Evolutionary conservation across 805 yeast species (phyloP).

Genomic region (Candida verbasci): DNA sequence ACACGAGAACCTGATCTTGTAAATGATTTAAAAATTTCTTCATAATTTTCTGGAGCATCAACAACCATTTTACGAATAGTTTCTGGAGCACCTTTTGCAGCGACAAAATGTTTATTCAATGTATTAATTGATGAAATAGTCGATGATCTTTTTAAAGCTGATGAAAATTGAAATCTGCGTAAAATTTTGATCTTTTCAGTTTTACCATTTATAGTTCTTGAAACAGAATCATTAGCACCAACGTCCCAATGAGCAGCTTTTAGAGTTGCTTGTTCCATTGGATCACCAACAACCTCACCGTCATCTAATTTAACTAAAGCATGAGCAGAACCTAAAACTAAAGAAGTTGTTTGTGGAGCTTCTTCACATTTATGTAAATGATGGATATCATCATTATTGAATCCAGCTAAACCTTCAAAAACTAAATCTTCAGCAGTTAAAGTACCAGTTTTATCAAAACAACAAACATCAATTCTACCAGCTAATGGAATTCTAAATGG

Average conservation of each 20-base stretch:
- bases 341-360: slow-evolving; percentile 65
- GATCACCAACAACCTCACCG: slow-evolving; percentile 98
- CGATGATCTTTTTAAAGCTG: slow-evolving; percentile 93
- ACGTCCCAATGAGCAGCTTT: slow-evolving; percentile 84
- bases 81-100: slow-evolving; percentile 98
- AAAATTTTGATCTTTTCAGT: slow-evolving; percentile 59
- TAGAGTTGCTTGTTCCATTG: slow-evolving; percentile 97
- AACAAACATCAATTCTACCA: slow-evolving; percentile 96
- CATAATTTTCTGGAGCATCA: slow-evolving; percentile 73
- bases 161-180: slow-evolving; percentile 95
- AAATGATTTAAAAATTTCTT: slow-evolving; percentile 79
- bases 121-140: slow-evolving; percentile 61
- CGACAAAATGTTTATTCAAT: slow-evolving; percentile 57
- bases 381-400: slow-evolving; percentile 48
- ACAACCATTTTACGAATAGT: slow-evolving; percentile 76
- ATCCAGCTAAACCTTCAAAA: slow-evolving; percentile 94
- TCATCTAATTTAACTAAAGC: slow-evolving; percentile 92
- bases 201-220: slow-evolving; percentile 31
- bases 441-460: no score
- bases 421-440: slow-evolving; percentile 94
- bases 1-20: slow-evolving; percentile 97
- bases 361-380: slow-evolving; percentile 52
- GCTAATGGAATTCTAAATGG: slow-evolving; percentile 98
- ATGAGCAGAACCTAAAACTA: slow-evolving; percentile 90
- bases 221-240: slow-evolving; percentile 68